Base-by-base conservation (phyloP, 257 asterid species). In the Petunia secreta region DNA sequence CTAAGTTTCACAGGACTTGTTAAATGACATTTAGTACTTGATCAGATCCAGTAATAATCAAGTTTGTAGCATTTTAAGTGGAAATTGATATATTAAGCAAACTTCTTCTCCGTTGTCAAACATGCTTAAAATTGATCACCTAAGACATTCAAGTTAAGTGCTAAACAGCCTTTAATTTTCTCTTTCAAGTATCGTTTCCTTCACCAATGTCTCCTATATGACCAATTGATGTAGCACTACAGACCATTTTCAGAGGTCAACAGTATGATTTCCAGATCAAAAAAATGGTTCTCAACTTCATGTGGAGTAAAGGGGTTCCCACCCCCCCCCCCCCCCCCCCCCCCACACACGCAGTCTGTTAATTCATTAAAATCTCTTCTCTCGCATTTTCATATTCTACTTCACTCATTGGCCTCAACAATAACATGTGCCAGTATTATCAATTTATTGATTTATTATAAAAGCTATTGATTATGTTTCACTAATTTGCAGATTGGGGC, bases 401-500 rank as follows among this genome's bases (percentile, higher is more conserved):
- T 50, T 73, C 77, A 34, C 25, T 34, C 62, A 73, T 73, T 73
- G 60, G 44, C 3, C 34, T 50, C 50, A 34, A 44, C 57, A 73
- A 52, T 73, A 50, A 34, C 11, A 44, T 48, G 62, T 73, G 34
- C 46, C 11, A 60, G 13, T 73, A 34, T 40, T 5, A 11, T 34
- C 62, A 50, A 1, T 73, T 44, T 37, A 48, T 50, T 50, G 46
- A 50, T 34, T 63, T 79, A 9, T 59, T 58, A n/a, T 52, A 16
- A 57, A 65, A 14, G 39, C 55, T 82, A 60, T 63, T 77, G 71
- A 40, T 57, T 5, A 38, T 9, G 63, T 63, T 82, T 78, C 46
- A 5, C 64, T 82, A 15, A 58, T 89, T 50, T 85, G 87, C 91
- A 96, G 99, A 96, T 80, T 96, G 99, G 99, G 98, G 98, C 63